Evolutionary conservation across 495 filamentous ascomycete species (phyloP).

Genomic region (Neurospora sp.): DNA sequence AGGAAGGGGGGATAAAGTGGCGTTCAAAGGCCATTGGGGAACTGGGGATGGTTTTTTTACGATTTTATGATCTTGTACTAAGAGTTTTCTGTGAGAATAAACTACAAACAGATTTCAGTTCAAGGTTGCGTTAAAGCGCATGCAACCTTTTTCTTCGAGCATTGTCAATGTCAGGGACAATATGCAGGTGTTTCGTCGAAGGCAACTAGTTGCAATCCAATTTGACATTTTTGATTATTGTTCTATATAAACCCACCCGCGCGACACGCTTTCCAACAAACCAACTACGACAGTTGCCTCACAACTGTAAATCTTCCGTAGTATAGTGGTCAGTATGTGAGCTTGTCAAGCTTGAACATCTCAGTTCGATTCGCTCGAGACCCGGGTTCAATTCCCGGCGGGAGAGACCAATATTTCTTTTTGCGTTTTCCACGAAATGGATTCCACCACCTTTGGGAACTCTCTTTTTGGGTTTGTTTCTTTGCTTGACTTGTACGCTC

Average conservation of each 20-base stretch:
- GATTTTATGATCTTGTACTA: background rate
- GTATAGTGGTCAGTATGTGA: background rate
- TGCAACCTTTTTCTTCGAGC: background rate
- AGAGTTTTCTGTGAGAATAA: too few relatives aligned
- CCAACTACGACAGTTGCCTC: background rate
- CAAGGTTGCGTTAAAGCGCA: background rate
- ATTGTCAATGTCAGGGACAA: background rate
- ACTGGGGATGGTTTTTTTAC: background rate
- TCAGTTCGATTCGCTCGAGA: background rate
- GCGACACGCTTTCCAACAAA: background rate
- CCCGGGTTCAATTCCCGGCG: conserved; percentile 9
- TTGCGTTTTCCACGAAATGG: too few relatives aligned
- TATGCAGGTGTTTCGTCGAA: too few relatives aligned
- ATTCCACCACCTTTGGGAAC: too few relatives aligned
- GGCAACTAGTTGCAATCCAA: too few relatives aligned
- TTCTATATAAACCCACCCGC: background rate
- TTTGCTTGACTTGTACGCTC: too few relatives aligned
- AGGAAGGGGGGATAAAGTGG: background rate
- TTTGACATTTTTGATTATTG: too few relatives aligned
- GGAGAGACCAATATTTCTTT: background rate
- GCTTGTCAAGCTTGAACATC: background rate
- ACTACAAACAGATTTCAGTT: background rate
- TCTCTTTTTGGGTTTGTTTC: too few relatives aligned
- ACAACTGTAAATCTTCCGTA: background rate
- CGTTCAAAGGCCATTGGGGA: background rate